Evolutionary conservation across 257 asterid genomes (phyloP), one percentile per base, ranked within the genome.

Genomic region (Thymus mandschuricus): DNA sequence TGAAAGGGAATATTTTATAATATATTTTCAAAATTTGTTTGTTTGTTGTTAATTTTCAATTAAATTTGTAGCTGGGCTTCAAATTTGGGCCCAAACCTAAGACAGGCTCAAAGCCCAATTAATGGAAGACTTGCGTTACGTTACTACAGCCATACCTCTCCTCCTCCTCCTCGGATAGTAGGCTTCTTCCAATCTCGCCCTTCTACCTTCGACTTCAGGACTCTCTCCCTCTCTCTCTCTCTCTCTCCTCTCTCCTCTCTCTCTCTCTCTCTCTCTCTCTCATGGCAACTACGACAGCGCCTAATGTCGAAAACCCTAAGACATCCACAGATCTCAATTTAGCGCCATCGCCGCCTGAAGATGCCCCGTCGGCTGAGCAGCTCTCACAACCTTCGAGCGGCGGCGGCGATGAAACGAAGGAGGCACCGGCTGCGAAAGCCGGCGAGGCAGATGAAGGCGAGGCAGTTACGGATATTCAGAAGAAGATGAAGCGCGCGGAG

Each of bases 401-500:
- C 35, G 83, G 65, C 28, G 86, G 55, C 48, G 91, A 58, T 41
- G 86, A 79, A 56, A 41, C 83, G 75, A 83, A 81, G 68, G 82
- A 41, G 13, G 27, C 69, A 27, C 46, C 74, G 44, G 73, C 55
- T 64, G 76, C 1, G 81, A 76, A 73, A 10, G 54, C 72, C 57
- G 45, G 21, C 64, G 81, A 46, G 63, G 71, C 41, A 27, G 86
- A 78, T 4, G 85, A 52, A 62, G 82, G 71, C 48, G 84, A 64
- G 50, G 77, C 76, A n/a, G 89, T 46, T 11, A 78, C 88, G 28
- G 92, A 81, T 79, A 74, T 85, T 34, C 85, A 89, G 84, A 94
- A 94, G 88, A 94, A 91, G 88, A 86, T 88, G 81, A 88, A 87
- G 76, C 89, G 98, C 5, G 97, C 97, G 6, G 98, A 95, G 86